Evolutionary conservation across 805 yeast genomes (phyloP).

Genomic region (Grigorovia transvaalensis): DNA sequence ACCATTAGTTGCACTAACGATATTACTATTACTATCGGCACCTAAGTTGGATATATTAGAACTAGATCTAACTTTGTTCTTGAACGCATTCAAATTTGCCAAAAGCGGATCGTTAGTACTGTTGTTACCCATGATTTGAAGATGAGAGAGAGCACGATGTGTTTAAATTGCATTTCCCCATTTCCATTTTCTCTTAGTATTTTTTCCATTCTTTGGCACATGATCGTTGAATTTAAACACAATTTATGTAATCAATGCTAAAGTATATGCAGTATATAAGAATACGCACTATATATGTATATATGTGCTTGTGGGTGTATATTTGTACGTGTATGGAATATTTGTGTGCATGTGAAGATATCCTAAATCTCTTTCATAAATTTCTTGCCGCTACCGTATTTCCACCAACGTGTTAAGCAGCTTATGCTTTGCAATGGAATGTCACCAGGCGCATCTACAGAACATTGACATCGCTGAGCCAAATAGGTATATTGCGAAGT

Average conservation of each 20-base stretch:
- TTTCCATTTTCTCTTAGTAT: background rate
- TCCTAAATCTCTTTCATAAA: slow-evolving; percentile 12
- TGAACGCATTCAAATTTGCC: slow-evolving; percentile 57
- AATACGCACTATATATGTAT: background rate
- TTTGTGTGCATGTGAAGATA: background rate
- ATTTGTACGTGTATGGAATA: background rate
- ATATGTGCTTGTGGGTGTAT: background rate
- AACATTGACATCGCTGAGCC: slow-evolving; percentile 54
- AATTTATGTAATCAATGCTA: background rate
- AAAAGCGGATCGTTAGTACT: slow-evolving; percentile 32
- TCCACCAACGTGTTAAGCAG: slow-evolving; percentile 72
- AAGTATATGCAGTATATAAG: background rate
- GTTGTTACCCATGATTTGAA: background rate
- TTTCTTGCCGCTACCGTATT: slow-evolving; percentile 42
- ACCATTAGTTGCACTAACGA: slow-evolving; percentile 12
- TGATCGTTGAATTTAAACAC: background rate
- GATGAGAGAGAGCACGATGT: background rate
- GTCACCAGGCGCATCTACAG: slow-evolving; percentile 34
- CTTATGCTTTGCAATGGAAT: slow-evolving; percentile 41
- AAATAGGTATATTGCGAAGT: slow-evolving; percentile 37
- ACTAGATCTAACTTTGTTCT: slow-evolving; percentile 47
- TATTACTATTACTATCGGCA: background rate
- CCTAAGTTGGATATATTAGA: slow-evolving; percentile 35
- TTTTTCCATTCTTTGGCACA: background rate
- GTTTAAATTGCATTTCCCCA: background rate